These are phyloP conservation scores for Fusarium cicatricum DNA, from an alignment of 2,329 filamentous ascomycete genomes.

Conservation along the genomic window DNA sequence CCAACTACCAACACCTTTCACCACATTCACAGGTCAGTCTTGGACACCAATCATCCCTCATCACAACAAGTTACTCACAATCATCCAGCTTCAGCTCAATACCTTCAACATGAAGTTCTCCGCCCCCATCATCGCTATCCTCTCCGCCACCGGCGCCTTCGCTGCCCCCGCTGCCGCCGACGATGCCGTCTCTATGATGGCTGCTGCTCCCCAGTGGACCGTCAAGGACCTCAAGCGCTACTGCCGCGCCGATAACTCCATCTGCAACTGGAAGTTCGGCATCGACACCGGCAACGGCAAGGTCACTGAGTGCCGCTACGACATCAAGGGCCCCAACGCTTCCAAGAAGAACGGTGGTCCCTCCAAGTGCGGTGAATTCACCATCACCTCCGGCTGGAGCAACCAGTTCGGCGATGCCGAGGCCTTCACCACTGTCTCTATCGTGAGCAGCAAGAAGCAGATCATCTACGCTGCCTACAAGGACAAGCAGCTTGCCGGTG, in stretches of 20 bases:
- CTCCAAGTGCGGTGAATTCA: slow-evolving; percentile 58
- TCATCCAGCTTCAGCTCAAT: too few relatives aligned
- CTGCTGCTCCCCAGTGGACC: neutral
- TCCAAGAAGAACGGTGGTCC: slow-evolving; percentile 50
- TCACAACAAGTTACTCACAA: too few relatives aligned
- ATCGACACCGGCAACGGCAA: slow-evolving; percentile 55
- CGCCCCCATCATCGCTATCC: neutral
- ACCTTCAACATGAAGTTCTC: neutral
- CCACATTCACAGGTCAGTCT: too few relatives aligned
- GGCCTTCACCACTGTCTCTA: slow-evolving; percentile 63
- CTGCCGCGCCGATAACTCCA: slow-evolving; percentile 22
- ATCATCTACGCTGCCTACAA: slow-evolving; percentile 64
- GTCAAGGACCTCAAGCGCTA: neutral
- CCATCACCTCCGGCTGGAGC: slow-evolving; percentile 63
- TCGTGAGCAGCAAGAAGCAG: slow-evolving; percentile 54
- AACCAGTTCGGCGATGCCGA: slow-evolving; percentile 60
- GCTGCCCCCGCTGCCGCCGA: too few relatives aligned
- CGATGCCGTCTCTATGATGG: neutral
- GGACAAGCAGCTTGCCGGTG: slow-evolving; percentile 57
- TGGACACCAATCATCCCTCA: too few relatives aligned
- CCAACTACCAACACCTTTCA: too few relatives aligned
- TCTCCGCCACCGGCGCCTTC: neutral
- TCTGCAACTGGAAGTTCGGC: slow-evolving; percentile 55
- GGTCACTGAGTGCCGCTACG: slow-evolving; percentile 38
- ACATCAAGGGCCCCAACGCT: slow-evolving; percentile 47